Percentiles rank a stretch among this genome's conserved stretches.
These are phyloP conservation scores for Camillea tinctor DNA, from an alignment of 2,329 filamentous ascomycete genomes.

Conservation along the genomic window DNA sequence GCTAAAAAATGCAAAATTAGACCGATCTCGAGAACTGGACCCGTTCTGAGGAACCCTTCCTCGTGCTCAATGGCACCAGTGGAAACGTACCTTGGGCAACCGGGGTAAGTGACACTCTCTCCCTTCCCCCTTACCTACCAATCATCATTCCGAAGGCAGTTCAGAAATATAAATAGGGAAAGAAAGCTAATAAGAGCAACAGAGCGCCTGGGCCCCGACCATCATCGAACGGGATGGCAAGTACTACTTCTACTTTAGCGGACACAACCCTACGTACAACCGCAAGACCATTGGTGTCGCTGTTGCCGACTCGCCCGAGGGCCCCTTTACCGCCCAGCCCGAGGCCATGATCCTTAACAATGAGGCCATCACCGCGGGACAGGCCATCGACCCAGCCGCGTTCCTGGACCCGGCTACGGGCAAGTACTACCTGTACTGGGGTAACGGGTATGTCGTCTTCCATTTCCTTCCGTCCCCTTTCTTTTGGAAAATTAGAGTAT, in stretches of 20 bases:
- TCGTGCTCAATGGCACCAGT: constrained; percentile 43
- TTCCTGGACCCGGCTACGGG: constrained; percentile 59
- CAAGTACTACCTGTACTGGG: constrained; percentile 62
- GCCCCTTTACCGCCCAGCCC: constrained; percentile 56
- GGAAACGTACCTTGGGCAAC: constrained; percentile 62
- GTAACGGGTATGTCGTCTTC: constrained; percentile 37
- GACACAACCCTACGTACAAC: constrained; percentile 51
- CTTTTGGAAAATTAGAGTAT: too few species aligned
- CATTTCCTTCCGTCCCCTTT: background rate
- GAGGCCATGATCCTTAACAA: constrained; percentile 57
- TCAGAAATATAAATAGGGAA: background rate
- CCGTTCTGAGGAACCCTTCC: constrained; percentile 39
- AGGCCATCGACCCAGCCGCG: constrained; percentile 60
- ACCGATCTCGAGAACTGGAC: constrained; percentile 43
- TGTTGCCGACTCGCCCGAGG: constrained; percentile 53
- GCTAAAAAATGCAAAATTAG: constrained; percentile 5
- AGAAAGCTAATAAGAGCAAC: background rate
- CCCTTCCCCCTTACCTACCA: too few species aligned
- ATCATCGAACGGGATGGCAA: constrained; percentile 58
- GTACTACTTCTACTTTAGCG: constrained; percentile 64
- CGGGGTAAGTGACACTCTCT: constrained; percentile 35
- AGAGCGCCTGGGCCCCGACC: constrained; percentile 65
- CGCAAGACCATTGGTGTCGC: constrained; percentile 63
- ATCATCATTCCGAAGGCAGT: too few species aligned
- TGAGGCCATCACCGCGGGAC: constrained; percentile 31